Percentiles rank a stretch among this genome's conserved stretches.
Conservation (phyloP, 306 rosid species). For the Prunus mira region DNA sequence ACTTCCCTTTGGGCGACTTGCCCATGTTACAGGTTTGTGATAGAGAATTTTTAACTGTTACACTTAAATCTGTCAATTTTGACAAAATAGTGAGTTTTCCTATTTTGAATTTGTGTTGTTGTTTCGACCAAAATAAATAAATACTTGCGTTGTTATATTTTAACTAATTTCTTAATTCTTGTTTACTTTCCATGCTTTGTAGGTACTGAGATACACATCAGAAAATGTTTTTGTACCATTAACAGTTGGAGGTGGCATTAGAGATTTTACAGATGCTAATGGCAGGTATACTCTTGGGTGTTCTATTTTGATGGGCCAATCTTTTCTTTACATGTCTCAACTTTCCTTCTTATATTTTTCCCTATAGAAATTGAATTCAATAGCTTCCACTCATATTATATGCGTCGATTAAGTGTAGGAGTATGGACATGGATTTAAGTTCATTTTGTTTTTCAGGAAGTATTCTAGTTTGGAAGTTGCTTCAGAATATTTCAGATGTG, state of each 20-base stretch:
- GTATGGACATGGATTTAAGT: not conserved
- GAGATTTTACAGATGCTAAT: slow-evolving; percentile 85
- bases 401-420: not conserved
- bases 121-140: too few relatives aligned
- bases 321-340: slow-evolving; percentile 6
- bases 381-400: not conserved
- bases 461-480: slow-evolving; percentile 98
- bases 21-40: slow-evolving; percentile 92
- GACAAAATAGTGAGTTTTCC: not conserved
- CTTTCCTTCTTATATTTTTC: not conserved
- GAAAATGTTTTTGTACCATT: slow-evolving; percentile 96
- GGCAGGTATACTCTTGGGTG: slow-evolving; percentile 63
- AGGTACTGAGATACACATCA: slow-evolving; percentile 84
- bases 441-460: slow-evolving; percentile 47
- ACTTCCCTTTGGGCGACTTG: slow-evolving; percentile 96
- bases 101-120: not conserved
- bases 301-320: not conserved
- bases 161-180: not conserved
- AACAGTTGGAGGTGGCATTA: slow-evolving; percentile 97
- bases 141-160: not conserved
- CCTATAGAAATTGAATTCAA: not conserved
- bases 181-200: slow-evolving; percentile 23
- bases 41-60: not conserved
- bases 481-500: slow-evolving; percentile 95
- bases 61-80: not conserved